These are phyloP conservation scores for Xanthoceras sorbifolium DNA, from an alignment of 345 rosid species.

Conservation along the genomic window DNA sequence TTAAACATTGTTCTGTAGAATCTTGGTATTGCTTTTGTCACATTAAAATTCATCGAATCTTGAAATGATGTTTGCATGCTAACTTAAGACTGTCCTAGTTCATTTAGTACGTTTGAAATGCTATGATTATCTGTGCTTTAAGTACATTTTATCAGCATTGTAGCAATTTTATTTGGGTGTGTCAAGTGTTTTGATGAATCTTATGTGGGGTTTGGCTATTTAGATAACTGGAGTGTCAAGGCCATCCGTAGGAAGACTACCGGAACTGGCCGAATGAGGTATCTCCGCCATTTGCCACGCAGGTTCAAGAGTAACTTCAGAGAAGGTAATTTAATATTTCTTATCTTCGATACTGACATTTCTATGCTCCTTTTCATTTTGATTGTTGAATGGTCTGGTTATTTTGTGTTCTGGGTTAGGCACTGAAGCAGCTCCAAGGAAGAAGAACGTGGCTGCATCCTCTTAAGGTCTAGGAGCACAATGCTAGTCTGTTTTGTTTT, in stretches of 20 bases:
- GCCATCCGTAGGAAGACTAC: slow-evolving; percentile 81
- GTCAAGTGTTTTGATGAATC: not conserved
- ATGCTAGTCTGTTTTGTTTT: slow-evolving; percentile 12
- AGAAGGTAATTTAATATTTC: slow-evolving; percentile 45
- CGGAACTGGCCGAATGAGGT: slow-evolving; percentile 80
- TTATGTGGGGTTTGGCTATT: not conserved
- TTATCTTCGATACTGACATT: not conserved
- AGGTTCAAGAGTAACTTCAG: slow-evolving; percentile 82
- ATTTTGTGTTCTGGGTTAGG: slow-evolving; percentile 31
- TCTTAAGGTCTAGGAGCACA: slow-evolving; percentile 28
- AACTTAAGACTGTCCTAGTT: not conserved
- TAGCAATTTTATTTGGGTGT: not conserved
- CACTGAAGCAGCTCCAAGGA: slow-evolving; percentile 72
- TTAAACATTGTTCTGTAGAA: not conserved
- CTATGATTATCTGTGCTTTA: not conserved
- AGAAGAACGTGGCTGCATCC: slow-evolving; percentile 47
- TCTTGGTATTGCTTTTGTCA: not conserved
- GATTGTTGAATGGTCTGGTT: not conserved
- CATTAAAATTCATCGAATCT: not conserved
- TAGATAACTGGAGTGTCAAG: slow-evolving; percentile 85
- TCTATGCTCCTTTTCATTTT: not conserved
- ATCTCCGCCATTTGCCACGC: slow-evolving; percentile 65
- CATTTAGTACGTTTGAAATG: not conserved
- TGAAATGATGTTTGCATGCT: not conserved
- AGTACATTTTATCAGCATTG: not conserved